Base-by-base conservation (phyloP, 164 flowering plant genomes). In the Saururus chinensis region DNA sequence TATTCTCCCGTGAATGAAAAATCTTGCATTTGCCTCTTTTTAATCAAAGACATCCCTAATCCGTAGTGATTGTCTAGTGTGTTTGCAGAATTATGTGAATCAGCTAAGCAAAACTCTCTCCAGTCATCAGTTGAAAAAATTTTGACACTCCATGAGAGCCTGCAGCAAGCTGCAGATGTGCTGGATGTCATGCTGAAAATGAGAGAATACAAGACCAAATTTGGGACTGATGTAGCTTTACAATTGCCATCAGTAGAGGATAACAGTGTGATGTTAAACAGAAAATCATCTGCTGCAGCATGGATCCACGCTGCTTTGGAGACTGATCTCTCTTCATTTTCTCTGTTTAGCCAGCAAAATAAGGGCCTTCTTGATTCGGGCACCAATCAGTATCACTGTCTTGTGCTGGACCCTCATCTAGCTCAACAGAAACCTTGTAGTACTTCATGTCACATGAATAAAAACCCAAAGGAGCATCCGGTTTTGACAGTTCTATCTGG, bases 291-390 rank as follows among this genome's bases (percentile, higher is more conserved):
- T 64, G 84, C 84, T 26, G 52, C 58, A 30, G 68, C 65, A 57
- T 84, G 92, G 89, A 77, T 82, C 54, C 76, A 78, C 61, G 87
- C 87, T 62, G 87, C 92, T 19, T 57, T 86, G 37, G 73, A 65
- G 61, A 70, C 77, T 1, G 75, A 80, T 66, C 80, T 86, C 49
- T 80, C 89, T 19, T 69, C 63, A 57, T 78, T 82, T 67, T 70
- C 71, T 56, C 41, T 81, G 23, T 80, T 74, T 30, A 69, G 53
- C 37, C 62, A 69, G 59, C 74, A 74, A 57, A 78, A 53, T 11
- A 73, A 70, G 59, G 60, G 51, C 53, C 11, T 45, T 45, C 48
- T 19, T 35, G 21, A 5, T 56, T 25, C 20, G 77, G 65, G 35
- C 52, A 40, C 61, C 42, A 68, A 72, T 26, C 72, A 70, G 24